Base-by-base conservation (phyloP, 805 yeast genomes). In the Lipomyces starkeyi region DNA sequence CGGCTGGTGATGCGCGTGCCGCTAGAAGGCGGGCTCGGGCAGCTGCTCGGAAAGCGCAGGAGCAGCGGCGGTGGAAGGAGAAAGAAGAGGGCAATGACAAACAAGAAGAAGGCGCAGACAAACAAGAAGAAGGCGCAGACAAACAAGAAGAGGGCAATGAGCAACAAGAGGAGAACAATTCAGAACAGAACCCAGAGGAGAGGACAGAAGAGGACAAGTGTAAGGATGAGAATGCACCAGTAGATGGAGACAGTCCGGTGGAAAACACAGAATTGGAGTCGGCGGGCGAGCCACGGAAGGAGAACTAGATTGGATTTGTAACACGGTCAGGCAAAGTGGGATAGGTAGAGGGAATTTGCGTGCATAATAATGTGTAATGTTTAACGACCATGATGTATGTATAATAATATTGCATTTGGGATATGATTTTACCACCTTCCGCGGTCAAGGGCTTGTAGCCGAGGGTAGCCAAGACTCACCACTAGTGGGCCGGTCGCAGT, bases 21-120 rank as follows among this genome's bases (percentile, higher is more conserved):
- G 96, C 97, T 0, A 83, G 97, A 74, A 87, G 91, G 74, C 83
- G 95, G 63, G 97, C 94, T 0, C 43, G 43, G 13, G 82, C 88
- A 3, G 63, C 63, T 13, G 69, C 69, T 2, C 35, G 69, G 40
- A 59, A 54, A 32, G 66, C 63, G 17, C 63, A 58, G 54, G 43
- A 59, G 27, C 37, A 11, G 22, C 35, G 65, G 27, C 49, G 49
- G 22, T 43, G n/a, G 49, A 43, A 43, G 25, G 22, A 43, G 20
- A 43, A 17, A 7, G 49, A 43, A 17, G 49, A 43, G 49, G 6
- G 14, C 11, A 43, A 43, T 43, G 49, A 43, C 9, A 17, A n/a
- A n/a, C 20, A 17, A 7, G 49, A 43, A 17, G 49, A n/a, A 11
- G 14, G 14, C 11, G n/a, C 2, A 6, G 49, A 43, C 3, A 5